Conservation (phyloP, 352 stramenopile species). For the Blastocystis sp. region DNA sequence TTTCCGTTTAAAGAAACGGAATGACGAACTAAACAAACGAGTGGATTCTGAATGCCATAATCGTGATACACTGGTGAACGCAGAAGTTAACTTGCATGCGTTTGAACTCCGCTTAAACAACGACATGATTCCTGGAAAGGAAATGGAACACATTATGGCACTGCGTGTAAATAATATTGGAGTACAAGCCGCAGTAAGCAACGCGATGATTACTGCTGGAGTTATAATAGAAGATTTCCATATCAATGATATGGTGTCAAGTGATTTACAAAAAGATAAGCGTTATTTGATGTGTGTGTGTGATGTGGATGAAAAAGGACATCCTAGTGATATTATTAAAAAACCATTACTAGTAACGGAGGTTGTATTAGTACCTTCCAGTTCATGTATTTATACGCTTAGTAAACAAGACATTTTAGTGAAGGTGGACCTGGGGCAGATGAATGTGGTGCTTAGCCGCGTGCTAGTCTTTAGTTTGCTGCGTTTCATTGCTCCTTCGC, state of each 20-base stretch:
- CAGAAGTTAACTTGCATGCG: background rate
- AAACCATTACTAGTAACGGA: background rate
- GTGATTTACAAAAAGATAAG: background rate
- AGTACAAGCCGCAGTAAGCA: slow-evolving; percentile 3
- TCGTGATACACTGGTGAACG: slow-evolving; percentile 17
- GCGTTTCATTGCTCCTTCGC: slow-evolving; percentile 36
- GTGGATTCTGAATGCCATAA: slow-evolving; percentile 6
- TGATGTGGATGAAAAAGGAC: slow-evolving; percentile 10
- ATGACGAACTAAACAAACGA: background rate
- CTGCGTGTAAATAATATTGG: slow-evolving; percentile 26
- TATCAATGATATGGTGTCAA: slow-evolving; percentile 23
- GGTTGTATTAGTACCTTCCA: background rate
- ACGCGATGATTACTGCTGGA: background rate
- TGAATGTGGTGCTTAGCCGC: slow-evolving; percentile 42
- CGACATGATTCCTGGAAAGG: background rate
- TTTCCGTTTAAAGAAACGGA: slow-evolving; percentile 18
- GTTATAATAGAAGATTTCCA: slow-evolving; percentile 1
- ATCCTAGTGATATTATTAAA: background rate
- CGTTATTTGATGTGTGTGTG: slow-evolving; percentile 50
- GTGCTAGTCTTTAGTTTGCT: slow-evolving; percentile 23
- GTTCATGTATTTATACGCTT: background rate
- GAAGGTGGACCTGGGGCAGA: background rate
- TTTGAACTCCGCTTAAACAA: slow-evolving; percentile 55
- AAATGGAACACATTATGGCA: slow-evolving; percentile 50
- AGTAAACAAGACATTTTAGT: slow-evolving; percentile 47